phyloP scores from a whole-genome alignment of 306 rosid species.

The Cyamopsis tetragonoloba region DNA sequence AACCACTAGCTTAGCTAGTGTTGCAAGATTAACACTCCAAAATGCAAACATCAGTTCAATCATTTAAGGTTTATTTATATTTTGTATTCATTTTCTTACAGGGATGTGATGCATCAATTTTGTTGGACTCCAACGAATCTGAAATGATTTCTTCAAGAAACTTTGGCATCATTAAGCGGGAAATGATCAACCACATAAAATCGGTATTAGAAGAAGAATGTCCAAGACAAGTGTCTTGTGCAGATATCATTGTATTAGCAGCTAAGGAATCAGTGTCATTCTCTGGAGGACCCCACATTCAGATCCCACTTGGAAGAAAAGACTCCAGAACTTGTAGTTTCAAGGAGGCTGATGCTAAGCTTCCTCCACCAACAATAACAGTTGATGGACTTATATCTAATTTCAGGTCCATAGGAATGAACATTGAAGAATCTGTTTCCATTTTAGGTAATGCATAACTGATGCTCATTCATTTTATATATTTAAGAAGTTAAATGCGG shows the following conservation, averaged over 20 bases:
- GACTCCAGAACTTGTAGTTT: slow-evolving; percentile 27
- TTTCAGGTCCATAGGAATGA: slow-evolving; percentile 32
- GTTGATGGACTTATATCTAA: slow-evolving; percentile 28
- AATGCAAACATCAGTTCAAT: background rate
- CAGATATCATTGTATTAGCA: slow-evolving; percentile 39
- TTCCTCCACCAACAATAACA: slow-evolving; percentile 36
- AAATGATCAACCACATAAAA: slow-evolving; percentile 30
- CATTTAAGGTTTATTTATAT: background rate
- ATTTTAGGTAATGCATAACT: slow-evolving; percentile 31
- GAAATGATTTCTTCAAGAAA: slow-evolving; percentile 38
- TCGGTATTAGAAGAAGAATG: slow-evolving; percentile 33
- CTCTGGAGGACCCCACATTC: slow-evolving; percentile 40
- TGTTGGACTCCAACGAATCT: slow-evolving; percentile 28
- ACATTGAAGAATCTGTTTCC: slow-evolving; percentile 44
- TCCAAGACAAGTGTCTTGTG: slow-evolving; percentile 42
- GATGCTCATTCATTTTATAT: too few relatives aligned
- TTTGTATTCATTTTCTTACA: background rate
- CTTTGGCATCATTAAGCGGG: slow-evolving; percentile 38
- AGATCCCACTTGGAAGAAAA: slow-evolving; percentile 43
- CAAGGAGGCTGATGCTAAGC: slow-evolving; percentile 36
- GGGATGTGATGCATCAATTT: slow-evolving; percentile 54
- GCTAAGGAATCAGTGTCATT: slow-evolving; percentile 33
- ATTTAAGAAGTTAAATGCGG: too few relatives aligned
- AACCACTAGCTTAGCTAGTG: background rate
- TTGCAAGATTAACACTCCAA: background rate